Base-by-base conservation (phyloP, 2,329 filamentous ascomycete genomes). In the Aspergillus fumigatus region DNA sequence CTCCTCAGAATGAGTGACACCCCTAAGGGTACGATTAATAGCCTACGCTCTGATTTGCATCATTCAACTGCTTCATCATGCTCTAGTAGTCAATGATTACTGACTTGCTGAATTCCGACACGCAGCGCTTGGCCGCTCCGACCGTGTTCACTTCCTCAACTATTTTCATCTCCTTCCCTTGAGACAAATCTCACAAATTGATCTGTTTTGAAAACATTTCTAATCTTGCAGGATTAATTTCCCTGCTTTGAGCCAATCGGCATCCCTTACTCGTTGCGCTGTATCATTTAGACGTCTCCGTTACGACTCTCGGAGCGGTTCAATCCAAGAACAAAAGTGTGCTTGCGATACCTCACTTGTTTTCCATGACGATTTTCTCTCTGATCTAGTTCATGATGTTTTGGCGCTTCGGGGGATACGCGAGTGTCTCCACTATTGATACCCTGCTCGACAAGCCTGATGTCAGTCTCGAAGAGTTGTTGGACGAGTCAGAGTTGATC, bases 341-440 rank as follows among this genome's bases (percentile, higher is more conserved):
- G 58, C 55, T 56, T 59, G 58, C 55, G 53, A 61, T 65, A 62
- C 56, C 50, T 52, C 50, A n/a, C 55, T 50, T 52, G 54, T 56
- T 63, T 72, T 70, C 65, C 70, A 74, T 74, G 72, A 73, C 66
- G 70, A 60, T 65, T 67, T 67, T 62, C 62, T 63, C 58, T 56
- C 63, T 60, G 61, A 65, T 67, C 66, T 68, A 75, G 66, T 71
- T 70, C 87, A 93, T 77, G 81, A 99, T 99, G 94, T 99, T 99
- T 79, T 99, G 94, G 94, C 89, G 93, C 79, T 99, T 97, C 83
- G 93, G 94, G 83, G 92, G 92, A 72, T 97, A 97, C 83, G 90
- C 92, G 82, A 96, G 91, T 83, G 89, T 96, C 78, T 97, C 93
- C 69, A 89, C 92, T 72, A 91, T 99, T 77, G 94, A 97, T 77